Evolutionary conservation across 176 grass and related monocot genomes (phyloP), one percentile per base, ranked within the genome.

Genomic region (Typha latifolia): DNA sequence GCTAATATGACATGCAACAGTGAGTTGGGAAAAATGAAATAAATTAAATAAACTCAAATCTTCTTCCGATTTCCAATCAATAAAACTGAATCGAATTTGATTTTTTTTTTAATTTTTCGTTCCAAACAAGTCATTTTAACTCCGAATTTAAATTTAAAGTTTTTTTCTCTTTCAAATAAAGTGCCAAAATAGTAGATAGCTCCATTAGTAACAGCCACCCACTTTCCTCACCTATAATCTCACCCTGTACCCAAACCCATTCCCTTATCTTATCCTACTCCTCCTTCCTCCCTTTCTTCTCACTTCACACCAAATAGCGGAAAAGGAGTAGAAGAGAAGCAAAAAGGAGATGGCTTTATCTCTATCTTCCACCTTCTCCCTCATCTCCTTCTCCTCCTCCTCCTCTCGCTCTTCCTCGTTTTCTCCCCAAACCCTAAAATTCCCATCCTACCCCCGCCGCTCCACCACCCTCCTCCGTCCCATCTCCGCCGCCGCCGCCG

Each of bases 281-380:
- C 27, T 34, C 69, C 55, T 13, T 51, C 71, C 67, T 48, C 34
- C 62, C 15, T 9, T 51, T 34, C 5, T 4, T 20, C 72, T 73
- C 53, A 32, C 34, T 21, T 48, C 79, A 62, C 12, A 32, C 11
- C 13, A 11, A 11, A 14, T 16, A 21, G 15, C 6, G 20, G 1
- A 57, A 20, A 21, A 57, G 53, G n/a, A 55, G 51, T 16, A 15
- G 14, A 55, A 55, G 51, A 19, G 51, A 55, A 55, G 51, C 14
- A 20, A 57, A 21, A 20, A 59, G 53, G 53, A 59, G 20, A 83
- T 88, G 53, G 53, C 53, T 16, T 19, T 21, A 74, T 80, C 86
- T 16, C 83, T 95, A 50, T 85, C 82, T 65, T 73, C 90, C 26
- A 51, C 77, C 67, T 80, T 86, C 80, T 68, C 82, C 80, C 66